These are phyloP conservation scores for Tulasnella sp. DNA, from an alignment of 768 basidiomycete genomes.

Conservation along the genomic window DNA sequence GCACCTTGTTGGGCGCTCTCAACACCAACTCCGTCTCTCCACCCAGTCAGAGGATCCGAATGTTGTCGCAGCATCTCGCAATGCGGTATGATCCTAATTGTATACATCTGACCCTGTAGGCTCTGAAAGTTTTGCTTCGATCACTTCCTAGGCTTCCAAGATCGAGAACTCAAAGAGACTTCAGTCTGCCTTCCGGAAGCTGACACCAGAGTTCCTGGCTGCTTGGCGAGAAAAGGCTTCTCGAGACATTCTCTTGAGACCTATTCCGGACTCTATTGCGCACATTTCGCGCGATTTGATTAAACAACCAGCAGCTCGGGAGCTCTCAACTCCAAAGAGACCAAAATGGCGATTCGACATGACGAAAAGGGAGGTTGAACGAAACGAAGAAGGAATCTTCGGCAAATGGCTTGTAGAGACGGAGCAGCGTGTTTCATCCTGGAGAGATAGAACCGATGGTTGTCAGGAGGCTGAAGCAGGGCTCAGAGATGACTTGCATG, in stretches of 20 bases:
- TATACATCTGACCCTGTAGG: constrained; percentile 8
- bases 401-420: constrained; percentile 64
- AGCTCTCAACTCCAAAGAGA: constrained; percentile 44
- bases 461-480: constrained; percentile 13
- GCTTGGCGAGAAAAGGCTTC: constrained; percentile 47
- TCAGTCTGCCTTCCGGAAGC: constrained; percentile 58
- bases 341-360: constrained; percentile 84
- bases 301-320: constrained; percentile 18
- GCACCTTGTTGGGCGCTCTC: neutral
- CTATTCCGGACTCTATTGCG: constrained; percentile 32
- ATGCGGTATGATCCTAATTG: constrained; percentile 12
- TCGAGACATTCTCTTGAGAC: constrained; percentile 41
- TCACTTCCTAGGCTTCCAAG: constrained; percentile 22
- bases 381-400: constrained; percentile 79
- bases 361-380: constrained; percentile 80
- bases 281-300: constrained; percentile 20
- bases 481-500: constrained; percentile 11
- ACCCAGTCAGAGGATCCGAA: constrained; percentile 26
- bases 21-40: neutral
- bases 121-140: constrained; percentile 18
- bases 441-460: constrained; percentile 31
- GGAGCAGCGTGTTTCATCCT: constrained; percentile 43
- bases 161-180: constrained; percentile 35
- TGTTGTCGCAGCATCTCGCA: constrained; percentile 21
- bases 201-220: constrained; percentile 49